Evolutionary conservation across 306 rosid genomes (phyloP).

Genomic region (Prunus mongolica): DNA sequence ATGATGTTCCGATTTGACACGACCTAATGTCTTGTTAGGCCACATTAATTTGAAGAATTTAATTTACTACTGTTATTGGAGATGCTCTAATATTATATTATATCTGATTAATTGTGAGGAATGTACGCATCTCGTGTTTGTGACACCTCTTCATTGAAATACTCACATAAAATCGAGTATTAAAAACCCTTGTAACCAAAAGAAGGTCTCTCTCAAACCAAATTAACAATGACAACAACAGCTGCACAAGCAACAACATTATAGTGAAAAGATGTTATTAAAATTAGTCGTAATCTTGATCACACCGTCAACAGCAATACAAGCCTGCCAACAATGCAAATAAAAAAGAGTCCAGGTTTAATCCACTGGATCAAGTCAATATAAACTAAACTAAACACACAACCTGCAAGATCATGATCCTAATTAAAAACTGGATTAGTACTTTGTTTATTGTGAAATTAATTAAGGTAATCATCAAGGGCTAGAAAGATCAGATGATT

Average conservation of each 20-base stretch:
- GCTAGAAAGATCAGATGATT: conserved; percentile 13
- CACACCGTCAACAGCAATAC: not conserved
- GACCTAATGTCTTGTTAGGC: not conserved
- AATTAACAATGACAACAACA: not conserved
- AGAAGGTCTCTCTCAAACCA: not conserved
- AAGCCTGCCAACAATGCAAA: conserved; percentile 10
- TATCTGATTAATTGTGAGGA: not conserved
- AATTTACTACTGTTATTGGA: too few species aligned
- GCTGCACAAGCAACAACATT: not conserved
- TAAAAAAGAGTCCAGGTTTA: not conserved
- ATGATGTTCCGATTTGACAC: not conserved
- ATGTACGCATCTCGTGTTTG: too few species aligned
- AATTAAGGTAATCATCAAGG: conserved; percentile 36
- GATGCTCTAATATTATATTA: not conserved
- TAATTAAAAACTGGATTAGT: conserved; percentile 12
- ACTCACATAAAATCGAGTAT: too few species aligned
- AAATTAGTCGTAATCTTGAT: conserved; percentile 1
- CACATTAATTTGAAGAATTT: not conserved
- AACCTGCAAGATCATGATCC: not conserved
- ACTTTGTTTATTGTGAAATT: not conserved
- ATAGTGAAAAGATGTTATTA: not conserved
- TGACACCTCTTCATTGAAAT: not conserved
- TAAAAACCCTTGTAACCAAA: not conserved
- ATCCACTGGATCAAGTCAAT: not conserved
- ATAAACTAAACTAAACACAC: not conserved